Base-by-base conservation (phyloP, 2,329 filamentous ascomycete species). In the Fusarium transvaalense region DNA sequence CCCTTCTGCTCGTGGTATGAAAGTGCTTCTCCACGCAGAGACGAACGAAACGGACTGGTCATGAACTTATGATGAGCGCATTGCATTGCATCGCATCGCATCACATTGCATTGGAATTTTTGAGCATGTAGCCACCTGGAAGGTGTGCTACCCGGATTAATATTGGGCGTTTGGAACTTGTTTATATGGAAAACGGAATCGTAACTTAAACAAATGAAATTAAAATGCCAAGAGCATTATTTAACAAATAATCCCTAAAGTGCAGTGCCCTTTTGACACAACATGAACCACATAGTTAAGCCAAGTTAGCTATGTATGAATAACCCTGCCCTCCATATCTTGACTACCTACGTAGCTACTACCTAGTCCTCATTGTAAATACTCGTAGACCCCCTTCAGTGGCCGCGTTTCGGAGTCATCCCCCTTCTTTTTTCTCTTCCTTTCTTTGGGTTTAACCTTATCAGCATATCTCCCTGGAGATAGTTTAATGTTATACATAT, bases 1-100 rank as follows among this genome's bases (percentile, higher is more conserved):
- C 76, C 76, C 78, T 78, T 78, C 77, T 79, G 78, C 80, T 78
- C 79, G 82, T 82, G 82, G 82, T 80, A 81, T 77, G 83, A 84
- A 84, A 83, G 80, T 76, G 79, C 79, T 82, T 82, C 79, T 80
- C 79, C 78, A 81, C 79, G 77, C 74, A 76, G 71, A 71, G 76
- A 75, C 71, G 70, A 77, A 77, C 75, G 77, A 77, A 77, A 78
- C 57, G 68, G 68, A 72, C 60, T 64, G 66, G 71, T 74, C 70
- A 74, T 71, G 71, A 75, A 45, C 51, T 62, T 53, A 72, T 68
- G 71, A 74, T 64, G 61, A 57, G 71, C 46, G 34, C 42, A 52
- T 37, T 35, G 27, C 39, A 43, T 57, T 27, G 34, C 23, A 58
- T 43, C 37, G n/a, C 31, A 59, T 43, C 12, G 17, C 15, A 48